Conservation (phyloP, 2,329 filamentous ascomycete species). For the Blastomyces emzantsi region DNA sequence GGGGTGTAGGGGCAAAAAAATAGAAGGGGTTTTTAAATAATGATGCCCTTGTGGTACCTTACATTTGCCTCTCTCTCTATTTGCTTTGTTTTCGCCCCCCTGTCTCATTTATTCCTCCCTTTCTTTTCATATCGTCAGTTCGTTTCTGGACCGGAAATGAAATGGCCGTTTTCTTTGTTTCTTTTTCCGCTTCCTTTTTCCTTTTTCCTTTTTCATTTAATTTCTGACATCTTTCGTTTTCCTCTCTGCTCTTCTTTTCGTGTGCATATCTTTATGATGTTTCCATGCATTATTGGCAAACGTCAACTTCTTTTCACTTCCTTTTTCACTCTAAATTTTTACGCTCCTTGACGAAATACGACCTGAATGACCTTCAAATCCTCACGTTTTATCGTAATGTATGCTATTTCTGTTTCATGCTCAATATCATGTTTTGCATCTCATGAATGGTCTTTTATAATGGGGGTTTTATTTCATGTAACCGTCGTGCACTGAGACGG, state of each 20-base stretch:
- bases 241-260: not conserved
- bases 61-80: not conserved
- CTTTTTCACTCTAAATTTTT: not conserved
- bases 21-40: not conserved
- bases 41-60: not conserved
- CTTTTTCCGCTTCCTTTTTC: not conserved
- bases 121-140: not conserved
- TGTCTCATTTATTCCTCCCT: not conserved
- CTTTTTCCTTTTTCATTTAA: not conserved
- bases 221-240: not conserved
- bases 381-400: not conserved
- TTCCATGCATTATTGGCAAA: not conserved
- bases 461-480: not conserved
- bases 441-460: not conserved
- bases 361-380: not conserved
- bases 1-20: not conserved
- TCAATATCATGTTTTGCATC: not conserved
- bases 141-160: not conserved
- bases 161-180: not conserved
- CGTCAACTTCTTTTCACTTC: not conserved
- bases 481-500: not conserved
- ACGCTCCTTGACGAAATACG: not conserved
- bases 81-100: not conserved
- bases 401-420: not conserved
- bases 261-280: constrained; percentile 1